Conservation (phyloP, 176 grass and related monocot species). For the Cocos nucifera region DNA sequence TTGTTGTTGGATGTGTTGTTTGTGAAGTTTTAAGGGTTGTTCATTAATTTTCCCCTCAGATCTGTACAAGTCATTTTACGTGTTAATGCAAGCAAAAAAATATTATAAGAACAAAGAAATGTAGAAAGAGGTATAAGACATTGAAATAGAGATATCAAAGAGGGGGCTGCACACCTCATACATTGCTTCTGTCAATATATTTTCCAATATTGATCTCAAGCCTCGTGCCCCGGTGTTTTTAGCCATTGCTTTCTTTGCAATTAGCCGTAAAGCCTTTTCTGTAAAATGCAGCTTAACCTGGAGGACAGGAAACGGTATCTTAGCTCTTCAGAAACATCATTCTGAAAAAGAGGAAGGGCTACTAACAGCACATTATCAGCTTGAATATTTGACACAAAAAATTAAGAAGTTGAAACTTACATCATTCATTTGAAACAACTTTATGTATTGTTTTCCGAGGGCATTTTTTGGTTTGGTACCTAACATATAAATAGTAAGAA, state of each 20-base stretch:
- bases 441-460: slow-evolving; percentile 52
- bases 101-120: neutral
- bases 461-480: slow-evolving; percentile 62
- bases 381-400: too few relatives aligned
- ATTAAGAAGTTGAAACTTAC: slow-evolving; percentile 18
- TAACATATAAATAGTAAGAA: slow-evolving; percentile 3
- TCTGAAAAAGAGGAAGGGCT: neutral
- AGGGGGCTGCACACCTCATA: slow-evolving; percentile 40
- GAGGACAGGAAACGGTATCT: slow-evolving; percentile 8
- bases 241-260: slow-evolving; percentile 50
- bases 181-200: slow-evolving; percentile 56
- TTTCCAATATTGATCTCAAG: slow-evolving; percentile 57
- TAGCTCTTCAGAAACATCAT: too few relatives aligned
- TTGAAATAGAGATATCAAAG: neutral
- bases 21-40: too few relatives aligned
- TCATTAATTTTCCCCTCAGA: too few relatives aligned
- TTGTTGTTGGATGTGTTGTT: too few relatives aligned
- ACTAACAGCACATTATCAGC: too few relatives aligned
- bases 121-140: neutral
- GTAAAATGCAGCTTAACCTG: slow-evolving; percentile 69
- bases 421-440: slow-evolving; percentile 71
- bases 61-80: too few relatives aligned
- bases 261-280: slow-evolving; percentile 41
- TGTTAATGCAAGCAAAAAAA: too few relatives aligned
- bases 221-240: too few relatives aligned